Evolutionary conservation across 768 basidiomycete genomes (phyloP).

Genomic region (Kwoniella dejecticola): DNA sequence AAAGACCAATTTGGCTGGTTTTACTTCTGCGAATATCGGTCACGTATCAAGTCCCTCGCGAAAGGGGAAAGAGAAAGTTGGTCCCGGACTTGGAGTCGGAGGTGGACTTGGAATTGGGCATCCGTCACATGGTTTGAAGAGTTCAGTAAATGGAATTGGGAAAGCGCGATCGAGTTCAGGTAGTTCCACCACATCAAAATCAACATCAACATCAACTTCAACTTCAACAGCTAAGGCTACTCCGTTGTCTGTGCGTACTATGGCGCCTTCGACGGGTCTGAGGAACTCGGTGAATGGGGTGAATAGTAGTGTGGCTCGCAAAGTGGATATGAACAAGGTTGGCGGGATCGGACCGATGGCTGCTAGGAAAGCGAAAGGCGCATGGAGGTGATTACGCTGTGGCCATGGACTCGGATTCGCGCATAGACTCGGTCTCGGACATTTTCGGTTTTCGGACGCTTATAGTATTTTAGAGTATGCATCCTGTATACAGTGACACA

Average conservation of each 20-base stretch:
- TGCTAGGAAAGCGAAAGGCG: slow-evolving; percentile 3
- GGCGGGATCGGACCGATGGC: slow-evolving; percentile 31
- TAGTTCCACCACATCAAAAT: background rate
- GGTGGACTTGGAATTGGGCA: background rate
- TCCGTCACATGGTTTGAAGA: background rate
- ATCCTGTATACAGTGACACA: too few species aligned
- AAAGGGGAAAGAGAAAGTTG: slow-evolving; percentile 17
- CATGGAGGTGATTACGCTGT: slow-evolving; percentile 9
- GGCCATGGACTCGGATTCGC: too few species aligned
- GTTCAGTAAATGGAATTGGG: background rate
- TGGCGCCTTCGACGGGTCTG: background rate
- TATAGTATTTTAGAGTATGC: too few species aligned
- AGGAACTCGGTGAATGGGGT: background rate
- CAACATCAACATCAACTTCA: background rate
- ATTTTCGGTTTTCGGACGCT: too few species aligned
- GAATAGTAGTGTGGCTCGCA: slow-evolving; percentile 7
- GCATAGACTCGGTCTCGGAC: too few species aligned
- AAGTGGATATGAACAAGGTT: slow-evolving; percentile 29
- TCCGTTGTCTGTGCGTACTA: background rate
- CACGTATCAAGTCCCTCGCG: background rate
- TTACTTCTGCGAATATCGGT: background rate
- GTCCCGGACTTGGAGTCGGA: too few species aligned
- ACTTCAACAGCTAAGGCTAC: slow-evolving; percentile 1
- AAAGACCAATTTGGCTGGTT: slow-evolving; percentile 17
- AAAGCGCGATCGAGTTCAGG: slow-evolving; percentile 10